Conservation (phyloP, 2,329 filamentous ascomycete genomes). For the Fusarium abutilonis region DNA sequence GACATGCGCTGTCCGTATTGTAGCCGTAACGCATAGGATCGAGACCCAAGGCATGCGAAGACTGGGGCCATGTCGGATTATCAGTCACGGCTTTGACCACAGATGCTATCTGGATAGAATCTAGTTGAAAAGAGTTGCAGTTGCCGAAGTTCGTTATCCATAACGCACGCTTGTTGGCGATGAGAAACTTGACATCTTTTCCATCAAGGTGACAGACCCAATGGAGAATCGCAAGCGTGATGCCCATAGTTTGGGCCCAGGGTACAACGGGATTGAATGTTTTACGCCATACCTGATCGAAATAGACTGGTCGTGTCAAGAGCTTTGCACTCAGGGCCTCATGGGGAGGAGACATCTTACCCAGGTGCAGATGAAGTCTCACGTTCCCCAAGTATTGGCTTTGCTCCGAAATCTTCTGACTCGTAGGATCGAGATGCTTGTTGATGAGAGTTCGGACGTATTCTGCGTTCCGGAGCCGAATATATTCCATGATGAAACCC, state of each 20-base stretch:
- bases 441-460: conserved; percentile 9
- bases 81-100: conserved; percentile 5
- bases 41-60: neutral
- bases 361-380: conserved; percentile 19
- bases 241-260: conserved; percentile 34
- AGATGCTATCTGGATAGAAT: neutral
- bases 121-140: conserved; percentile 15
- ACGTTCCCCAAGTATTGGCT: conserved; percentile 6
- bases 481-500: conserved; percentile 15
- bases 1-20: neutral
- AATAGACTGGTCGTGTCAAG: conserved; percentile 32
- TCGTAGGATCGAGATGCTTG: neutral
- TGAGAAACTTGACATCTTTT: conserved; percentile 37
- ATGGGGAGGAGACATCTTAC: neutral
- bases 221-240: conserved; percentile 40
- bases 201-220: conserved; percentile 40
- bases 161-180: conserved; percentile 26
- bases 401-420: neutral
- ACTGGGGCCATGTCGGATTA: conserved; percentile 31
- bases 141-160: conserved; percentile 42
- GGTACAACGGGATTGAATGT: neutral
- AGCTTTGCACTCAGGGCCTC: conserved; percentile 2
- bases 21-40: neutral
- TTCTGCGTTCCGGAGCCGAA: conserved; percentile 2
- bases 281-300: conserved; percentile 37